Evolutionary conservation across 495 filamentous ascomycete species (phyloP), one percentile per base, ranked within the genome.

Genomic region (Pseudotulostoma volvatum): DNA sequence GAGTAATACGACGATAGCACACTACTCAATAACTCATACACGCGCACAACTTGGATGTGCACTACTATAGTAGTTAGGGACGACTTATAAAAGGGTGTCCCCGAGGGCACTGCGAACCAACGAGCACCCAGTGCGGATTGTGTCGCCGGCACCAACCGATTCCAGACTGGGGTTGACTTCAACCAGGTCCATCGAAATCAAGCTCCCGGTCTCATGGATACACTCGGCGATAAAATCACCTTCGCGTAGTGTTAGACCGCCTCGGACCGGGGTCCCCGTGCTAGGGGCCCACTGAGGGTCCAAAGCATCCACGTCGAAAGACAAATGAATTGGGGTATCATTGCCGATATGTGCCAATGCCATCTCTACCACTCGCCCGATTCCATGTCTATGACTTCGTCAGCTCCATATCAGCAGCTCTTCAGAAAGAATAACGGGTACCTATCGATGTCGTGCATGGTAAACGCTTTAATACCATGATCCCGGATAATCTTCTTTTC

Each of bases 201-300:
- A 56, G 51, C 77, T 85, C 17, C 92, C 92, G 1, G 87, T 94
- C 66, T 87, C 75, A 53, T 93, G 86, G 20, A 99, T 84, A 48
- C 78, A 84, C 62, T 99, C 90, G 48, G 85, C 92, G 60, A 99
- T 99, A 64, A 80, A 99, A 54, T 96, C 92, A 32, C 92, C 90
- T 64, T 99, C 90, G 31, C 90, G 71, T 47, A 99, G 68, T 11
- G 92, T 99, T 57, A 99, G 55, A 0, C 90, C 90, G n/a, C 90
- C 90, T 49, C 92, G 70, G 18, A 99, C 90, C 0, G 90, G 85
- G 8, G 90, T 99, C 13, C 90, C 90, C 0, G 90, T 99, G 57
- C 81, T 88, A 9, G 90, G 92, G 11, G 92, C 92, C 78, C 84
- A 87, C 67, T 86, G 77, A 9, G 90, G 90, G 56, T 99, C 90